Base-by-base conservation (phyloP, 2,329 filamentous ascomycete genomes). In the Botryotinia calthae region DNA sequence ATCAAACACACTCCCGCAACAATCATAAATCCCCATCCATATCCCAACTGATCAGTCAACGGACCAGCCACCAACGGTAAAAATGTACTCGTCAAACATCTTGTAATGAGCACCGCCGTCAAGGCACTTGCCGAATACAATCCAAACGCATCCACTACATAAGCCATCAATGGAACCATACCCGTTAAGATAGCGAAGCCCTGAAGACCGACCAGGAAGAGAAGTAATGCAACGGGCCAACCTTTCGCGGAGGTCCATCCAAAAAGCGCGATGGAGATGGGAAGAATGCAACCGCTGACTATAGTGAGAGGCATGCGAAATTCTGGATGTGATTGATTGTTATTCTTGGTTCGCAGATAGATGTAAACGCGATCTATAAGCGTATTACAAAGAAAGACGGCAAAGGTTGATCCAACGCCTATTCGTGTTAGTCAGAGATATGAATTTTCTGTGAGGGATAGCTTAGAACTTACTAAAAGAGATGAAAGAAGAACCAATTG, bases 241-340 rank as follows among this genome's bases (percentile, higher is more conserved):
- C 86, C 84, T 6, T 72, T 2, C 81, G 81, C n/a, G 82, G 80
- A 71, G 81, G 82, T 69, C 87, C 87, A 89, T 44, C 88, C 88
- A 76, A 89, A 90, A 77, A 86, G 83, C 73, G 88, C 84, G 0
- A 89, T 81, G 1, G 86, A 84, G 20, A 89, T 80, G 0, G 89
- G 89, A 0, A 90, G 58, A 2, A 90, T 73, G 0, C 89, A 61
- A 0, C 85, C 85, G 0, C 86, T 86, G 0, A 86, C 81, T 18
- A 88, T 78, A 80, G 89, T 86, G 4, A 90, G 82, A 0, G 89
- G 89, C 0, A 90, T 82, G n/a, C 90, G 87, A 76, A 87, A 89
- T 76, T 93, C 90, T 0, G 90, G 90, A 4, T 62, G 31, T 22
- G 37, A 46, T 5, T 67, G 71, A 48, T 62, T 65, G 31, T 66